A percentile compares a stretch with the other conserved stretches of the same genome.
Conservation (phyloP, 2,329 filamentous ascomycete species). For the Cordyceps javanica region DNA sequence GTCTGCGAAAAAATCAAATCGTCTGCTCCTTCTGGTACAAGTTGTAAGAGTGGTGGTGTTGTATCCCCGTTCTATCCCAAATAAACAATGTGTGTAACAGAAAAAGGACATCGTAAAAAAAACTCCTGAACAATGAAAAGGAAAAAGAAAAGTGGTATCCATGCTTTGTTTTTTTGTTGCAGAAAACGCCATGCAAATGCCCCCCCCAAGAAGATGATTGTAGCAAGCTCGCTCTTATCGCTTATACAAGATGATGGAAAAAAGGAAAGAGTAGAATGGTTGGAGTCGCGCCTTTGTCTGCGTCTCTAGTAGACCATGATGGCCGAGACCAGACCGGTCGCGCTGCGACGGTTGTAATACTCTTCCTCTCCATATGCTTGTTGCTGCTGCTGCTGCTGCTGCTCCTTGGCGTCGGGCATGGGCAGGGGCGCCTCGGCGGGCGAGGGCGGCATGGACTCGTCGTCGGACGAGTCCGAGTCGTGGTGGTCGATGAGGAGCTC, state of each 20-base stretch:
- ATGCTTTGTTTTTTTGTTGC: background rate
- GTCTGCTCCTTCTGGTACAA: background rate
- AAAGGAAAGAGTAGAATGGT: background rate
- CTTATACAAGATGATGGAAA: slow-evolving; percentile 9
- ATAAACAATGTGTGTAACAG: no score
- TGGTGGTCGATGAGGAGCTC: slow-evolving; percentile 64
- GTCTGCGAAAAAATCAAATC: no score
- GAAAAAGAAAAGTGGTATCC: background rate
- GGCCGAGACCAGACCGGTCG: slow-evolving; percentile 45
- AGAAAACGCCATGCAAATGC: slow-evolving; percentile 7
- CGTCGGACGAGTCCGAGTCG: slow-evolving; percentile 62
- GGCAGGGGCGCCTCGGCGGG: slow-evolving; percentile 52
- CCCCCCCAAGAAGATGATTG: slow-evolving; percentile 11
- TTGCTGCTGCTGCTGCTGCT: slow-evolving; percentile 42
- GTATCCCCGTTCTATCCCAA: background rate
- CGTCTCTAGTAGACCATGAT: slow-evolving; percentile 54
- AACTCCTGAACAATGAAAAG: background rate
- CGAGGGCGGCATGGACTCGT: slow-evolving; percentile 72
- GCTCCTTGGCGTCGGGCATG: slow-evolving; percentile 39
- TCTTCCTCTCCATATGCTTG: slow-evolving; percentile 40
- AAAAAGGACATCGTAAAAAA: background rate
- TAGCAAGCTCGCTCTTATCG: background rate
- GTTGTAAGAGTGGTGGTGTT: slow-evolving; percentile 8
- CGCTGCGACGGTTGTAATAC: slow-evolving; percentile 47
- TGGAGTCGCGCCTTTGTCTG: background rate